A percentile compares a stretch with the other conserved stretches of the same genome.
phyloP scores from a whole-genome alignment of 345 rosid species.

The Toxicodendron radicans region DNA sequence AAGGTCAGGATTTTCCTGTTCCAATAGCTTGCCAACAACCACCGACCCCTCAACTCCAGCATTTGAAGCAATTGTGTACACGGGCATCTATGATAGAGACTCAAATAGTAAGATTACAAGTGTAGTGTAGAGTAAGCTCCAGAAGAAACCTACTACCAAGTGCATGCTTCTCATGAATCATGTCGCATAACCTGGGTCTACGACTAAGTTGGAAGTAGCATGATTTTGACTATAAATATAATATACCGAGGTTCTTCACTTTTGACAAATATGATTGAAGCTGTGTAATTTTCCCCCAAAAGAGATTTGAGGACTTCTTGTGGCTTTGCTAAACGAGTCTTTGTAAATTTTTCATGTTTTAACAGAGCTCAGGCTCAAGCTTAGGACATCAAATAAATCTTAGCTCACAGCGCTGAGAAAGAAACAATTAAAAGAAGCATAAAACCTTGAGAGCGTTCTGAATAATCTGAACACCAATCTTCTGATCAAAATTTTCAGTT shows the following conservation, averaged over 20 bases:
- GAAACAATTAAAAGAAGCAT: not conserved
- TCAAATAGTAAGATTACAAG: conserved; percentile 3
- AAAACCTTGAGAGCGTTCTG: conserved; percentile 36
- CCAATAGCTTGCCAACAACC: conserved; percentile 45
- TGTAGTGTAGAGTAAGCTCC: not conserved
- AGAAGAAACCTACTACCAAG: not conserved
- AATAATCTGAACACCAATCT: conserved; percentile 33
- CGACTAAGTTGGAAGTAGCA: not conserved
- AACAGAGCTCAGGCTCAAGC: not conserved
- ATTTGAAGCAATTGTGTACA: conserved; percentile 35
- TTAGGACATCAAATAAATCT: not conserved
- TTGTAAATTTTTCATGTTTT: not conserved
- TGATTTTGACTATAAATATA: not conserved
- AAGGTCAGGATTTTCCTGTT: conserved; percentile 42
- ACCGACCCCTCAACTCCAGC: conserved; percentile 52
- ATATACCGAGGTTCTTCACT: no score
- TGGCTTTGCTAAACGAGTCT: not conserved
- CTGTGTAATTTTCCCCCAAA: not conserved
- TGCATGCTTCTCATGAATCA: not conserved
- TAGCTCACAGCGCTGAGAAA: not conserved
- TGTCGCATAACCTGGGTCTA: not conserved
- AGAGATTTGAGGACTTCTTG: not conserved
- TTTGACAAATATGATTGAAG: not conserved
- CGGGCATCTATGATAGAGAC: conserved; percentile 32
- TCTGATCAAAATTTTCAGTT: conserved; percentile 33